Conservation (phyloP, 2,329 filamentous ascomycete species). For the Raffaelea arxii region DNA sequence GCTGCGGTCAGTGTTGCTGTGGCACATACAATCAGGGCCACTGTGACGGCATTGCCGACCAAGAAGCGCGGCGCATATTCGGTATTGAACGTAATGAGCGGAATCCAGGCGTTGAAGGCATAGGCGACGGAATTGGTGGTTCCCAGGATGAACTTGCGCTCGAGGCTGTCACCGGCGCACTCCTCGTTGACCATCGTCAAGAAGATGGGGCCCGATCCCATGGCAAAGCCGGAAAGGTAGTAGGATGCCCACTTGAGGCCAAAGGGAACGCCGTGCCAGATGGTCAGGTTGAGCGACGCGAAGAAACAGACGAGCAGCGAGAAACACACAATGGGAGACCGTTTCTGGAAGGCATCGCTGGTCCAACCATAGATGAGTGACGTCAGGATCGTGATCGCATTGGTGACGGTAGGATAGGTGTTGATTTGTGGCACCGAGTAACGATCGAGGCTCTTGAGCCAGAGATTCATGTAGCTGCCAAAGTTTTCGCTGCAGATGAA, state of each 20-base stretch:
- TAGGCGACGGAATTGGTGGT: constrained; percentile 2
- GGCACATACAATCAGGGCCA: constrained; percentile 1
- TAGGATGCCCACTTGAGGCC: constrained; percentile 1
- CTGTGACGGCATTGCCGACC: constrained; percentile 1
- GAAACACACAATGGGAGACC: constrained; percentile 1
- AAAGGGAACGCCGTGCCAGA: constrained; percentile 1
- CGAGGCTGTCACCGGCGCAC: constrained; percentile 1
- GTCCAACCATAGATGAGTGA: constrained; percentile 1
- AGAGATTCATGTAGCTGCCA: background rate
- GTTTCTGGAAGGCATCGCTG: background rate
- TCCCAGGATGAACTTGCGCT: constrained; percentile 2
- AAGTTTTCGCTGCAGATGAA: background rate
- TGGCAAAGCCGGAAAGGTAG: constrained; percentile 1
- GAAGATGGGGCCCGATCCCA: constrained; percentile 1
- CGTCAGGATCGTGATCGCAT: background rate
- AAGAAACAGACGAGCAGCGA: constrained; percentile 2
- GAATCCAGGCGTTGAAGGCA: constrained; percentile 3
- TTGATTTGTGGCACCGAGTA: constrained; percentile 1
- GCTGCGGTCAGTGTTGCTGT: background rate
- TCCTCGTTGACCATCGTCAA: constrained; percentile 3
- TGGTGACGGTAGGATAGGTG: constrained; percentile 2
- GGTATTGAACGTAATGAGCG: background rate
- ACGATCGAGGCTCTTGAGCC: background rate
- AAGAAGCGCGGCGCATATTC: constrained; percentile 1
- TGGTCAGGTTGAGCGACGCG: background rate